Evolutionary conservation across 768 basidiomycete species (phyloP).

Genomic region (Chalciporus piperatus): DNA sequence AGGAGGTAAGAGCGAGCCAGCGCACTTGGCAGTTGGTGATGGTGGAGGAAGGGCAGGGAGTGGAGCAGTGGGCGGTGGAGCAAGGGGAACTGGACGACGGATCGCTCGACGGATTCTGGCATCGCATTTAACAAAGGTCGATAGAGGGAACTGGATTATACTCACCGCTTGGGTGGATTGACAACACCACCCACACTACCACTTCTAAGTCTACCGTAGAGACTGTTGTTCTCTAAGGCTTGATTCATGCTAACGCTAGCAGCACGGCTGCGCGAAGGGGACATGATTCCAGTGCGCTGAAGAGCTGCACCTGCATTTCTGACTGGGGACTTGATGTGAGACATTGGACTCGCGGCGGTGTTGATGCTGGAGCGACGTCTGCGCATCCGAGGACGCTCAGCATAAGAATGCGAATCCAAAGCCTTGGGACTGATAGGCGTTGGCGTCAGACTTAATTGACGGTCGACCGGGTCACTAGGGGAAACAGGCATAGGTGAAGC

Average conservation of each 20-base stretch:
- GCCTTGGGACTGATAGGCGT: slow-evolving; percentile 30
- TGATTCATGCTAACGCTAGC: slow-evolving; percentile 41
- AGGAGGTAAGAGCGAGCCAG: slow-evolving; percentile 17
- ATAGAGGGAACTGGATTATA: slow-evolving; percentile 3
- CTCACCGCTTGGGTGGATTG: slow-evolving; percentile 32
- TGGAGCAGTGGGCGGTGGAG: slow-evolving; percentile 28
- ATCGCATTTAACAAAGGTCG: background rate
- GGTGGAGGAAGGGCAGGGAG: slow-evolving; percentile 27
- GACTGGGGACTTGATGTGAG: slow-evolving; percentile 54
- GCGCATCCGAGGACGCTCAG: slow-evolving; percentile 46
- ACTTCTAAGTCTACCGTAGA: slow-evolving; percentile 54
- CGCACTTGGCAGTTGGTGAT: slow-evolving; percentile 19
- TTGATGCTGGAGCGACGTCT: slow-evolving; percentile 65
- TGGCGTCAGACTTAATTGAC: slow-evolving; percentile 36
- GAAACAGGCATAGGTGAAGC: slow-evolving; percentile 23
- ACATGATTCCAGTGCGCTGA: slow-evolving; percentile 41
- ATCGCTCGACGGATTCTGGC: slow-evolving; percentile 41
- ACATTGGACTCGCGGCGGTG: slow-evolving; percentile 50
- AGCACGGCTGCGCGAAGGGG: slow-evolving; percentile 42
- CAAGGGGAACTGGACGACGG: slow-evolving; percentile 28
- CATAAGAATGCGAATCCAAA: slow-evolving; percentile 15
- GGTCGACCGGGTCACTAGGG: slow-evolving; percentile 34
- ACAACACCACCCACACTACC: slow-evolving; percentile 44
- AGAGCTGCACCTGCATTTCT: slow-evolving; percentile 51
- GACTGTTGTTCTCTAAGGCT: slow-evolving; percentile 37